A percentile compares a stretch with the other conserved stretches of the same genome.
These are phyloP conservation scores for Ophiosphaerella korrae DNA, from an alignment of 2,329 filamentous ascomycete genomes.

Conservation along the genomic window DNA sequence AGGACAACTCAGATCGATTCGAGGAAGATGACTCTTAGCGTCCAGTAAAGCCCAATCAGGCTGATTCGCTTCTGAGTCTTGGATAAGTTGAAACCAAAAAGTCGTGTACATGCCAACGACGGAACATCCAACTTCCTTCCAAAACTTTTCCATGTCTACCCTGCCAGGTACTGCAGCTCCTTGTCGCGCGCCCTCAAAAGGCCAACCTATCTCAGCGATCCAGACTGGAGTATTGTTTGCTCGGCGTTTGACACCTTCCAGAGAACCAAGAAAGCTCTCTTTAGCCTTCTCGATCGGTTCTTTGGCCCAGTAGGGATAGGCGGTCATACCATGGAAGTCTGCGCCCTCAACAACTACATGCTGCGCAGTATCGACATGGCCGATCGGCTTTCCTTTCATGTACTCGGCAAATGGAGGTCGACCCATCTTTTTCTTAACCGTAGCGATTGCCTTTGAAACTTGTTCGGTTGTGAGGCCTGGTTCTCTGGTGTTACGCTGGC, in stretches of 20 bases:
- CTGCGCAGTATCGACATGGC: constrained; percentile 40
- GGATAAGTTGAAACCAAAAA: constrained; percentile 41
- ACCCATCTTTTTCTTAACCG: constrained; percentile 53
- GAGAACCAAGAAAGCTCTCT: constrained; percentile 31
- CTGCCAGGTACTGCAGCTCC: constrained; percentile 19
- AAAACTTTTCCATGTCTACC: constrained; percentile 33
- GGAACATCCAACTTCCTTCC: constrained; percentile 37
- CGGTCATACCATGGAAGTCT: constrained; percentile 43
- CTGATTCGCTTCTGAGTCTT: constrained; percentile 24
- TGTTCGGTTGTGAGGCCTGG: constrained; percentile 66
- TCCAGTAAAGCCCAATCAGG: constrained; percentile 37
- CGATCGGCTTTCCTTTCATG: constrained; percentile 48
- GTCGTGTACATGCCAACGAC: constrained; percentile 38
- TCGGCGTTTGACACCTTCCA: constrained; percentile 25
- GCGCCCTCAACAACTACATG: constrained; percentile 29
- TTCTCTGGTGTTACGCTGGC: constrained; percentile 54
- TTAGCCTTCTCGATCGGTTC: constrained; percentile 47
- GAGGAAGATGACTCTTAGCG: constrained; percentile 11
- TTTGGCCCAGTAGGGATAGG: constrained; percentile 41
- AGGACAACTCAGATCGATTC: constrained; percentile 29
- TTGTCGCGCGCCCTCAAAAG: constrained; percentile 18
- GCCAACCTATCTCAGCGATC: constrained; percentile 46
- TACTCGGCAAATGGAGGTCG: constrained; percentile 61
- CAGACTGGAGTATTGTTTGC: constrained; percentile 34
- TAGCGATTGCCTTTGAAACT: constrained; percentile 61